These are phyloP conservation scores for Tetrapisispora fleetii DNA, from an alignment of 805 yeast species.

Conservation along the genomic window DNA sequence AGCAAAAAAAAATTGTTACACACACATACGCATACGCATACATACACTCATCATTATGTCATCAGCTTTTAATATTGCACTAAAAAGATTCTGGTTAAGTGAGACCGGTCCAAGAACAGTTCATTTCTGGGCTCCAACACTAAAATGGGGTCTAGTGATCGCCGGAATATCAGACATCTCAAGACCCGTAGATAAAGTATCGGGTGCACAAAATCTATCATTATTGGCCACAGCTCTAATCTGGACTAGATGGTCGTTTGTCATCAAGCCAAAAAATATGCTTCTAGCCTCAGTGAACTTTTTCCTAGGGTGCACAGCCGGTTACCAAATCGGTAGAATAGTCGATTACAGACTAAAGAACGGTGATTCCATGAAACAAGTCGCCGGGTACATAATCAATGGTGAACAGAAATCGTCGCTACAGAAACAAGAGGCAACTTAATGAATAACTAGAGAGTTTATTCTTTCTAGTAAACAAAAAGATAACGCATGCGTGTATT, in stretches of 20 bases:
- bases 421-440: neutral
- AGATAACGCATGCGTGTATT: neutral
- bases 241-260: constrained; percentile 98
- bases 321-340: constrained; percentile 71
- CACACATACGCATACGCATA: neutral
- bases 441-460: neutral
- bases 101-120: constrained; percentile 95
- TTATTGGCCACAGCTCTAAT: constrained; percentile 85
- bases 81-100: constrained; percentile 64
- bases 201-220: constrained; percentile 66
- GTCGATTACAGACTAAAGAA: constrained; percentile 49
- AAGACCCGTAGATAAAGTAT: constrained; percentile 87
- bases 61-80: constrained; percentile 27
- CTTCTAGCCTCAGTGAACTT: constrained; percentile 89
- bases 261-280: constrained; percentile 79
- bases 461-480: neutral
- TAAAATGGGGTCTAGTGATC: constrained; percentile 83
- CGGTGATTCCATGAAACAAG: constrained; percentile 55
- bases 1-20: too few species aligned
- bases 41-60: constrained; percentile 5
- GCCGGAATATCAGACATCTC: constrained; percentile 84
- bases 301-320: constrained; percentile 86
- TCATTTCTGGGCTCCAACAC: constrained; percentile 88
- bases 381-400: constrained; percentile 46
- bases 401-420: constrained; percentile 28